These are phyloP conservation scores for Pichia sporocuriosa DNA, from an alignment of 805 yeast species.

Conservation along the genomic window DNA sequence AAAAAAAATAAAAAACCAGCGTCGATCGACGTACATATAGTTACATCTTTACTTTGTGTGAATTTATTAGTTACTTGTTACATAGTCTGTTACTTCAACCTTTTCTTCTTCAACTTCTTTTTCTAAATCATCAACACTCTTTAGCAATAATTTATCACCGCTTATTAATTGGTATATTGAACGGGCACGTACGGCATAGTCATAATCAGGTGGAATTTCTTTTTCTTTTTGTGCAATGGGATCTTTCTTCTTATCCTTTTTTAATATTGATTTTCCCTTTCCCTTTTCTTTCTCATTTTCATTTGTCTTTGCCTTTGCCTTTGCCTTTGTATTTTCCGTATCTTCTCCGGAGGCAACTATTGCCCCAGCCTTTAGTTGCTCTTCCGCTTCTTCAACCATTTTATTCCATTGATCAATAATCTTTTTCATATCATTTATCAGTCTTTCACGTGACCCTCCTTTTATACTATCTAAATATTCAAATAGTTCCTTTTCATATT, in stretches of 20 bases:
- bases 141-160: background rate
- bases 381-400: conserved; percentile 36
- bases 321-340: background rate
- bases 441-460: conserved; percentile 61
- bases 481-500: conserved; percentile 45
- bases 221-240: conserved; percentile 13
- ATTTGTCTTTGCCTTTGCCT: background rate
- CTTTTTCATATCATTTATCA: conserved; percentile 41
- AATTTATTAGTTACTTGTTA: background rate
- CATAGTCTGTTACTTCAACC: conserved; percentile 16
- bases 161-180: conserved; percentile 8
- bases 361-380: conserved; percentile 16
- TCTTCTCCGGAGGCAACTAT: background rate
- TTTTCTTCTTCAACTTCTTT: conserved; percentile 11
- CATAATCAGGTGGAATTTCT: conserved; percentile 7
- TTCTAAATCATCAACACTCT: conserved; percentile 4
- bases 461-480: conserved; percentile 54
- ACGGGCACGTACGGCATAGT: conserved; percentile 14
- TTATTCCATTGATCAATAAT: conserved; percentile 53
- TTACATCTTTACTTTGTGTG: too few relatives aligned
- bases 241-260: conserved; percentile 11
- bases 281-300: conserved; percentile 10
- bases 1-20: too few relatives aligned
- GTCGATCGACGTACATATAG: too few relatives aligned
- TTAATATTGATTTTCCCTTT: conserved; percentile 9